Evolutionary conservation across 2,329 filamentous ascomycete species (phyloP).

Genomic region (Xylaria sp.): DNA sequence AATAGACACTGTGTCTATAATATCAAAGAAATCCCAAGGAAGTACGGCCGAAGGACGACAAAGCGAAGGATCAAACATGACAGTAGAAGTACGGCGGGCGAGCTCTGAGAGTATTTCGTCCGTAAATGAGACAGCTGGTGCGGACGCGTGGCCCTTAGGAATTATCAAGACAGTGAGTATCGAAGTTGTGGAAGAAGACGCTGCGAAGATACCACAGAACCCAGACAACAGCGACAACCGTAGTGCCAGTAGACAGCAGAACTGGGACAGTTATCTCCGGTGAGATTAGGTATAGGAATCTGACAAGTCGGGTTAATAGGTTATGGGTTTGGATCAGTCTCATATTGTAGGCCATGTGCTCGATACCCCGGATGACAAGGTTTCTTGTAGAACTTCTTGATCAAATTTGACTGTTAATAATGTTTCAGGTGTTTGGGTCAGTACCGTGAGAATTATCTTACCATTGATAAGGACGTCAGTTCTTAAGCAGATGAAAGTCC

Average conservation of each 20-base stretch:
- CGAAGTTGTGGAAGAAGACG: slow-evolving; percentile 51
- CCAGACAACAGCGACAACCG: slow-evolving; percentile 27
- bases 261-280: slow-evolving; percentile 37
- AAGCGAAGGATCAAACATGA: slow-evolving; percentile 42
- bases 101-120: slow-evolving; percentile 36
- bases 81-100: slow-evolving; percentile 43
- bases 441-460: not conserved
- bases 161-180: slow-evolving; percentile 55
- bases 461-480: not conserved
- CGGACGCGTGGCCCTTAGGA: slow-evolving; percentile 49
- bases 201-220: slow-evolving; percentile 41
- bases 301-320: not conserved
- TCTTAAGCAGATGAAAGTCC: not conserved
- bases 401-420: not conserved
- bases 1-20: slow-evolving; percentile 38
- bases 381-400: not conserved
- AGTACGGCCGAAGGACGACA: slow-evolving; percentile 36
- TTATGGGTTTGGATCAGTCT: not conserved
- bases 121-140: slow-evolving; percentile 32
- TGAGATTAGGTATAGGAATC: slow-evolving; percentile 1
- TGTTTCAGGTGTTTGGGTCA: not conserved
- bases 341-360: not conserved
- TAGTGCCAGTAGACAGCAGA: slow-evolving; percentile 27
- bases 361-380: not conserved
- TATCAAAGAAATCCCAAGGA: slow-evolving; percentile 35